These are phyloP conservation scores for Saturnispora serradocipensis DNA, from an alignment of 805 yeast genomes.

Conservation along the genomic window DNA sequence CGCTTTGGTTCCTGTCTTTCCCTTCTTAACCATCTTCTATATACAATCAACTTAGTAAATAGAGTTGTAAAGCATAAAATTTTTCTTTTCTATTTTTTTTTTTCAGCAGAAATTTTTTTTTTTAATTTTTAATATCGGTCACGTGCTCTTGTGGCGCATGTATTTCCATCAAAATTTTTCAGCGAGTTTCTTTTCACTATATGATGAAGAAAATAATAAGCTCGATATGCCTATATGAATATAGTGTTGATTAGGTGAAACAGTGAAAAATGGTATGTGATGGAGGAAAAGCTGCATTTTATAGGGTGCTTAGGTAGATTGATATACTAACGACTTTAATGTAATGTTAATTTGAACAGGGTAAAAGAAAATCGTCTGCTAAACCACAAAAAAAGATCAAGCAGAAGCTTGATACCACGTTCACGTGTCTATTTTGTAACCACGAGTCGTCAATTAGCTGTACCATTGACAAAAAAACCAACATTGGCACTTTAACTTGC, in stretches of 20 bases:
- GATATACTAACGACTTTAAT: not conserved
- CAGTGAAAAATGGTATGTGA: conserved; percentile 3
- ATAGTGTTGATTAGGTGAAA: not conserved
- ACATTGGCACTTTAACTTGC: conserved; percentile 77
- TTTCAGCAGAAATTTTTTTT: conserved; percentile 1
- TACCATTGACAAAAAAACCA: conserved; percentile 74
- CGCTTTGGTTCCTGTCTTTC: conserved; percentile 4
- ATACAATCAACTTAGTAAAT: not conserved
- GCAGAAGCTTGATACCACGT: conserved; percentile 70
- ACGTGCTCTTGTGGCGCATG: not conserved
- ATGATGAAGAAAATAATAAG: not conserved
- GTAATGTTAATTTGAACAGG: conserved; percentile 14
- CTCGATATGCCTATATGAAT: not conserved
- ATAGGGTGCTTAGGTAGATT: not conserved
- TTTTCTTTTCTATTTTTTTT: conserved; percentile 1
- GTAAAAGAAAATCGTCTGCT: conserved; percentile 67
- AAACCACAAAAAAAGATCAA: conserved; percentile 73
- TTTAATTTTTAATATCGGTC: not conserved
- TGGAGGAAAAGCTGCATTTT: not conserved
- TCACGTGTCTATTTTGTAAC: conserved; percentile 89
- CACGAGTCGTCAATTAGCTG: conserved; percentile 90
- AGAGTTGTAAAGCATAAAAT: not conserved
- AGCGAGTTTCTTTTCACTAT: not conserved
- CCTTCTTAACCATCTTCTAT: conserved; percentile 6
- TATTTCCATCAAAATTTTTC: not conserved